Evolutionary conservation across 1,284 basidiomycete species (phyloP).

Genomic region (Fistulina hepatica): DNA sequence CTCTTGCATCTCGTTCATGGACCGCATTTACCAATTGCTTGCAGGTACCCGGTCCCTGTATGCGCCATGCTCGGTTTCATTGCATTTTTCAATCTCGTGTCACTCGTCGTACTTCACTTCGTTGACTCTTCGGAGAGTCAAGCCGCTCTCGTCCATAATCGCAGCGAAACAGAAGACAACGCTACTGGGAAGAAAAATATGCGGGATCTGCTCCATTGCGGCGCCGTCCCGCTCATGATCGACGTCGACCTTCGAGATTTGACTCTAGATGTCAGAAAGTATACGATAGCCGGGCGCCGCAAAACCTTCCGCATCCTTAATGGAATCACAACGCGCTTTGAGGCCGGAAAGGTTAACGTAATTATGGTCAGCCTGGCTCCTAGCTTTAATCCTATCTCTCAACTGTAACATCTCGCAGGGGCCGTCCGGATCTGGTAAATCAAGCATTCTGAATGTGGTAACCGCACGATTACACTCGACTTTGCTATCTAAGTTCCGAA

Average conservation of each 20-base stretch:
- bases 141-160: slow-evolving; percentile 1
- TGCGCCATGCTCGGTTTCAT: too few species aligned
- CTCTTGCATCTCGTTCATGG: slow-evolving; percentile 20
- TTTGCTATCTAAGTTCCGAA: slow-evolving; percentile 14
- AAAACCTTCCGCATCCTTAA: slow-evolving; percentile 29
- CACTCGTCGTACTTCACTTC: neutral
- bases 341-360: slow-evolving; percentile 33
- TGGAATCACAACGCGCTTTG: slow-evolving; percentile 30
- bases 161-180: slow-evolving; percentile 2
- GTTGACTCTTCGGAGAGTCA: slow-evolving; percentile 6
- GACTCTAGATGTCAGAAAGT: slow-evolving; percentile 19
- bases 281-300: slow-evolving; percentile 15
- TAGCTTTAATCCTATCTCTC: too few species aligned
- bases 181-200: neutral
- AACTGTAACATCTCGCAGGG: too few species aligned
- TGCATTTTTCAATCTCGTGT: slow-evolving; percentile 19
- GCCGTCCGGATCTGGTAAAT: slow-evolving; percentile 33
- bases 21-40: too few species aligned
- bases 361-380: too few species aligned
- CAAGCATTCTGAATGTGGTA: slow-evolving; percentile 34
- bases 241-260: slow-evolving; percentile 17
- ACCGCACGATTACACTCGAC: slow-evolving; percentile 21
- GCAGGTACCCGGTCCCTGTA: too few species aligned
- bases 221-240: too few species aligned
- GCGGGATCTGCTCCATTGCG: neutral